Conservation (phyloP, 129 eudicot genomes). For the Calendula officinalis region DNA sequence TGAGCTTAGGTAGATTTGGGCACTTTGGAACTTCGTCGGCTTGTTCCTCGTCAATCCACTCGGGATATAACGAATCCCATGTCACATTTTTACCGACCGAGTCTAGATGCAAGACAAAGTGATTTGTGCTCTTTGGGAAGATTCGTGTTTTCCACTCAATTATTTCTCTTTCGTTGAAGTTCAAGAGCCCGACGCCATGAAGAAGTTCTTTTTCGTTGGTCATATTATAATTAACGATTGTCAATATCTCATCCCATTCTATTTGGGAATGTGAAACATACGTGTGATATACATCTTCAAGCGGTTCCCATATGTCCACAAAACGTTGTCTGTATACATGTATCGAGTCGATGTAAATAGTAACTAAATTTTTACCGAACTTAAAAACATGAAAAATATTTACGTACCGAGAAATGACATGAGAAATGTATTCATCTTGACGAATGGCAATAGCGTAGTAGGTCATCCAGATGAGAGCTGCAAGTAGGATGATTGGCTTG, state of each 20-base stretch:
- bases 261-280: constrained; percentile 43
- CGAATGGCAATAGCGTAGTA: constrained; percentile 50
- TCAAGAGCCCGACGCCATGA: constrained; percentile 59
- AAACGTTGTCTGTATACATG: constrained; percentile 15
- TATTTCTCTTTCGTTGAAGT: constrained; percentile 57
- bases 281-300: constrained; percentile 19
- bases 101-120: constrained; percentile 42
- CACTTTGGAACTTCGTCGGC: constrained; percentile 63
- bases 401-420: constrained; percentile 40
- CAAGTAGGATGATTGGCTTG: constrained; percentile 43
- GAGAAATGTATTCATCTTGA: constrained; percentile 40
- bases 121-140: constrained; percentile 49
- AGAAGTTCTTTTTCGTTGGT: constrained; percentile 32
- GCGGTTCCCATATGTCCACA: constrained; percentile 37
- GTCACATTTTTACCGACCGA: constrained; percentile 40
- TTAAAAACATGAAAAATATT: not conserved
- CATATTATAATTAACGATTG: constrained; percentile 39
- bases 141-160: constrained; percentile 47
- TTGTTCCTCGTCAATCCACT: constrained; percentile 85
- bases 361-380: not conserved
- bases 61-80: constrained; percentile 74
- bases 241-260: constrained; percentile 55
- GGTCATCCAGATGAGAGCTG: constrained; percentile 44
- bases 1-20: constrained; percentile 51
- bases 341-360: not conserved